Evolutionary conservation across 2,329 filamentous ascomycete species (phyloP).

Genomic region (Neonectria ditissima): DNA sequence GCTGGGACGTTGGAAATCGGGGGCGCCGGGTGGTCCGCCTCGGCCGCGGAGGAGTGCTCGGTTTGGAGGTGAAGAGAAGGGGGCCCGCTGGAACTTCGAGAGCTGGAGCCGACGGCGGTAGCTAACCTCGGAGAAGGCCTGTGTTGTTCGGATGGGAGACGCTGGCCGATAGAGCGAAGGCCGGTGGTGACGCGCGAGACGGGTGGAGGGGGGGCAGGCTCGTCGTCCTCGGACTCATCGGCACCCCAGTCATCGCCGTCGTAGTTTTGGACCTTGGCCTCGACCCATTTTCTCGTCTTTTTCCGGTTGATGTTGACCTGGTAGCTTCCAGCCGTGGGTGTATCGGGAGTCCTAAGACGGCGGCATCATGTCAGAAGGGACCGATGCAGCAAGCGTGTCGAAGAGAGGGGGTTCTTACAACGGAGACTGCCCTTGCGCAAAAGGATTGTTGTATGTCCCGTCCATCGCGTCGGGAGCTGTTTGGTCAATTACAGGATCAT

Average conservation of each 20-base stretch:
- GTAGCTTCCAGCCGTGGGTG: conserved; percentile 63
- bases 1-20: conserved; percentile 12
- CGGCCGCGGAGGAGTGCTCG: conserved; percentile 21
- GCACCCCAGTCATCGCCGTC: conserved; percentile 95
- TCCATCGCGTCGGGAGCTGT: conserved; percentile 43
- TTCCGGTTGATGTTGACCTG: conserved; percentile 88
- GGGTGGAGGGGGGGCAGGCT: conserved; percentile 54
- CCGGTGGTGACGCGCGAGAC: conserved; percentile 44
- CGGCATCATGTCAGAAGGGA: conserved; percentile 26
- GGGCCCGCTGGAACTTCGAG: conserved; percentile 41
- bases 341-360: conserved; percentile 45
- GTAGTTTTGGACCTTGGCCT: conserved; percentile 87
- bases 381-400: neutral
- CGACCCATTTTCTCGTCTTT: conserved; percentile 95
- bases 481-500: conserved; percentile 39
- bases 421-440: conserved; percentile 44
- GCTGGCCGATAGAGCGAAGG: conserved; percentile 49
- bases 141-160: conserved; percentile 42
- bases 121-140: conserved; percentile 41
- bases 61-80: conserved; percentile 46
- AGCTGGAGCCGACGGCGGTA: conserved; percentile 41
- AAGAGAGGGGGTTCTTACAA: conserved; percentile 38
- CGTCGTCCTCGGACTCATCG: conserved; percentile 72
- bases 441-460: conserved; percentile 46
- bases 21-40: conserved; percentile 9